These are phyloP conservation scores for Kondoa malvinella DNA, from an alignment of 768 basidiomycete species.

Conservation along the genomic window DNA sequence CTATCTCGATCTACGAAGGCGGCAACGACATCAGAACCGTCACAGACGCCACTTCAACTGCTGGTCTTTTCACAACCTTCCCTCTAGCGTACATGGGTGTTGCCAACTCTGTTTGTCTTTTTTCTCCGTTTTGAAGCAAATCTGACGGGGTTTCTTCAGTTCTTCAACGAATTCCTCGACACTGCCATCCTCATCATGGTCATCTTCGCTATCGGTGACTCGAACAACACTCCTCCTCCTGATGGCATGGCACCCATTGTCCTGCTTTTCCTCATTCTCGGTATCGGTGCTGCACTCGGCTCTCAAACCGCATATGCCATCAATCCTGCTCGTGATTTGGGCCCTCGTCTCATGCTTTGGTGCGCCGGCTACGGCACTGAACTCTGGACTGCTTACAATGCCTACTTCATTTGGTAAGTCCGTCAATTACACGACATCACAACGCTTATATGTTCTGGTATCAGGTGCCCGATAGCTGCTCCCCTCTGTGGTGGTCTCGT, in stretches of 20 bases:
- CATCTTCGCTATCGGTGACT: slow-evolving; percentile 13
- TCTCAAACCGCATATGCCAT: slow-evolving; percentile 12
- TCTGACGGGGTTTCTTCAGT: too few relatives aligned
- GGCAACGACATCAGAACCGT: slow-evolving; percentile 10
- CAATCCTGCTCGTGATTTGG: slow-evolving; percentile 5
- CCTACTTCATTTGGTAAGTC: neutral
- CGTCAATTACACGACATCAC: neutral
- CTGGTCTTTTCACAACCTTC: slow-evolving; percentile 9
- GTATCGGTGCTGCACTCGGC: slow-evolving; percentile 15
- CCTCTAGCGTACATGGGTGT: slow-evolving; percentile 10
- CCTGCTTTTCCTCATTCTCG: slow-evolving; percentile 13
- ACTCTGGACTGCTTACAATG: neutral
- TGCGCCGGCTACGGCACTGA: neutral
- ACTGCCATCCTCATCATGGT: slow-evolving; percentile 13
- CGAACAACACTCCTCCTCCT: slow-evolving; percentile 17
- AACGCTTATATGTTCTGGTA: neutral
- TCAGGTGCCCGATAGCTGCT: neutral
- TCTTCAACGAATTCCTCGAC: slow-evolving; percentile 13
- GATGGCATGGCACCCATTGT: slow-evolving; percentile 13
- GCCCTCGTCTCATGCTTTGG: neutral
- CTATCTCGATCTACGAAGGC: slow-evolving; percentile 10
- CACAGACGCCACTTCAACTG: slow-evolving; percentile 3
- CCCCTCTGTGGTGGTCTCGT: neutral
- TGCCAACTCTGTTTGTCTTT: too few relatives aligned
- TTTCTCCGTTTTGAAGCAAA: too few relatives aligned